phyloP scores from a whole-genome alignment of 148 eudicot genomes.

The Chenopodium quinoa region DNA sequence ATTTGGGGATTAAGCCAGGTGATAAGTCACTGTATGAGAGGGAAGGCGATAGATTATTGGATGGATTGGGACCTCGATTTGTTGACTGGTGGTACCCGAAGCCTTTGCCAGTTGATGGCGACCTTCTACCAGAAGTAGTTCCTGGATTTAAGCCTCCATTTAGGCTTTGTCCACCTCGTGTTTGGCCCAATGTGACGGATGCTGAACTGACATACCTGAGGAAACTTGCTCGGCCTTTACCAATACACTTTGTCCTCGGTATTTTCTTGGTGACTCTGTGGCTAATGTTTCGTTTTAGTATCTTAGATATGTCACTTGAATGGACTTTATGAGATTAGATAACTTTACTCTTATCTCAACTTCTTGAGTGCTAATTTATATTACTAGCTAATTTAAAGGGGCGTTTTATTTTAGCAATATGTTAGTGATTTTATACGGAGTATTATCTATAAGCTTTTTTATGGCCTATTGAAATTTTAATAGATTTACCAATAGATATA shows the following conservation, averaged over 20 bases:
- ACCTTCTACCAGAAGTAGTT: conserved; percentile 76
- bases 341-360: background rate
- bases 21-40: conserved; percentile 67
- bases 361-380: background rate
- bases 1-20: conserved; percentile 26
- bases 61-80: conserved; percentile 91
- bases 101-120: conserved; percentile 93
- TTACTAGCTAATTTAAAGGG: background rate
- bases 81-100: conserved; percentile 96
- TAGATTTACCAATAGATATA: background rate
- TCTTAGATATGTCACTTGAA: background rate
- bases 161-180: conserved; percentile 65
- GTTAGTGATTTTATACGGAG: too few relatives aligned
- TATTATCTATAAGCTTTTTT: background rate
- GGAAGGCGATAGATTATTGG: conserved; percentile 85
- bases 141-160: conserved; percentile 78
- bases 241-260: conserved; percentile 97
- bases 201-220: conserved; percentile 85
- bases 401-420: too few relatives aligned
- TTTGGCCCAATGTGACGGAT: conserved; percentile 62
- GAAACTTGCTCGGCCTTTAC: conserved; percentile 77
- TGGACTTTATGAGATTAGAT: background rate
- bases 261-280: conserved; percentile 25
- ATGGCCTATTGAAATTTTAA: background rate
- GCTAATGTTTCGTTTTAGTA: conserved; percentile 5